phyloP scores from a whole-genome alignment of 768 basidiomycete genomes.

The Trametes cingulata region DNA sequence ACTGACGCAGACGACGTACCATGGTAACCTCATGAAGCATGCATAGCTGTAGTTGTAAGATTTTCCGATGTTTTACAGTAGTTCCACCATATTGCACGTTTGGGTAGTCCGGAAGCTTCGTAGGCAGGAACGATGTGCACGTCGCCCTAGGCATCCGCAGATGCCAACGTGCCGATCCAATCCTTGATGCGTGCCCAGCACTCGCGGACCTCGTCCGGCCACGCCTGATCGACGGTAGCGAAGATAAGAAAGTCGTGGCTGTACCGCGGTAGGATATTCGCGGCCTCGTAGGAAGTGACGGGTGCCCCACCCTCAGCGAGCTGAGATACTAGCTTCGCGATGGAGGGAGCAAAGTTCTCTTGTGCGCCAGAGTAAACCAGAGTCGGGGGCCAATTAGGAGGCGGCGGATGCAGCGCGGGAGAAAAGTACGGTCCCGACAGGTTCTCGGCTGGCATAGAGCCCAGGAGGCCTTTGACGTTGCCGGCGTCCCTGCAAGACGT shows the following conservation, averaged over 20 bases:
- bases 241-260: conserved; percentile 18
- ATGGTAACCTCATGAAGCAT: neutral
- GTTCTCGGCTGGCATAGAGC: neutral
- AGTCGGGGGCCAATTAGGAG: conserved; percentile 12
- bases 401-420: conserved; percentile 7
- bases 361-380: conserved; percentile 9
- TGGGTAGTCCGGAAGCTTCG: too few species aligned
- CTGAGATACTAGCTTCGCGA: neutral
- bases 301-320: neutral
- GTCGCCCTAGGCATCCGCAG: too few species aligned
- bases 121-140: too few species aligned
- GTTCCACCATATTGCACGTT: too few species aligned
- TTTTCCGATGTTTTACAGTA: neutral
- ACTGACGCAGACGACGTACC: neutral
- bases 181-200: conserved; percentile 12
- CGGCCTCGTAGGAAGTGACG: neutral
- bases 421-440: conserved; percentile 13
- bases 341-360: conserved; percentile 9
- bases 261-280: conserved; percentile 7
- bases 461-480: neutral
- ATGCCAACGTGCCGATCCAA: neutral
- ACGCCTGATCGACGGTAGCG: neutral
- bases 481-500: conserved; percentile 1
- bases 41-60: neutral
- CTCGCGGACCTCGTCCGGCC: conserved; percentile 11